Evolutionary conservation across 306 rosid genomes (phyloP), one percentile per base, ranked within the genome.

Genomic region (Ziziphus jujuba): DNA sequence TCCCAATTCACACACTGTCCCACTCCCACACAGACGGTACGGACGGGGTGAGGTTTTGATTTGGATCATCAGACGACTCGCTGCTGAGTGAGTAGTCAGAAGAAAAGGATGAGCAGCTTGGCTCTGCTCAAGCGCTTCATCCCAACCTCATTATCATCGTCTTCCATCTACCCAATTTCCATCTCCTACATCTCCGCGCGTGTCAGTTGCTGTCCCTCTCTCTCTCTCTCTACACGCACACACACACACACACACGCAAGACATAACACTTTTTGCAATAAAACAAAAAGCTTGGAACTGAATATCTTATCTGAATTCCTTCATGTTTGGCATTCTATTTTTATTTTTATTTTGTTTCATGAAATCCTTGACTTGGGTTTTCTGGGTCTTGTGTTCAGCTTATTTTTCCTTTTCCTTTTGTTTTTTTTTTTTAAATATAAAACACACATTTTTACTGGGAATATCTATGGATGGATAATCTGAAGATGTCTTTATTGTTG

Each of bases 201-300:
- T 28, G 80, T 76, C 14, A 63, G 71, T 52, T 3, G 53, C 72
- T 25, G 47, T 47, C 53, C 61, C 49, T 62, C 60, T 35, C 43
- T 25, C 19, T 9, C 17, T 51, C 59, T 56, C 55, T 40, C 20
- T 33, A 16, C 22, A 7, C 56, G 4, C 33, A 28, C 33, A 4
- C 33, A 28, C 33, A 28, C 33, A 28, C 33, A n/a, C n/a, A n/a
- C n/a, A n/a, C n/a, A n/a, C n/a, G n/a, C n/a, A n/a, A n/a, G n/a
- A n/a, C n/a, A n/a, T n/a, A n/a, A n/a, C n/a, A n/a, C n/a, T n/a
- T 28, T 28, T 28, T 28, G 33, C 33, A 28, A 28, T 28, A 28
- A 28, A 28, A 28, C 33, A 28, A 28, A n/a, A 28, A 24, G 35
- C 60, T 8, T 28, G 5, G 35, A 9, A 22, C 3, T 54, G 1